Evolutionary conservation across 768 basidiomycete species (phyloP), one percentile per base, ranked within the genome.

Genomic region (Leccinum subtestaceum): DNA sequence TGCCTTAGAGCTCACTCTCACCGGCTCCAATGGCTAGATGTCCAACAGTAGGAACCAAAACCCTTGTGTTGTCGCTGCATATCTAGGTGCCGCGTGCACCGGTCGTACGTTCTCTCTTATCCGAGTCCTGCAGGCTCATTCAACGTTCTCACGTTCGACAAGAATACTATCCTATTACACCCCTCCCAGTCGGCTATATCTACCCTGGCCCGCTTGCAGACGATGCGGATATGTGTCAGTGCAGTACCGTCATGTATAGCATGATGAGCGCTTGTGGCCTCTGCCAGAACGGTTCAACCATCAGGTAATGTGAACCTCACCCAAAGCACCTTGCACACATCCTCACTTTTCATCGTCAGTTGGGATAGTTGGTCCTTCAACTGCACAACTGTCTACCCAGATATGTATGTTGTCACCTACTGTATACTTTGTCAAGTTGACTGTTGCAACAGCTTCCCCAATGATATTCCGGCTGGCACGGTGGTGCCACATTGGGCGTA

Each of bases 401-500:
- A 23, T 69, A 29, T 29, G 29, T 67, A 60, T 29, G 70, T 66
- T 55, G 1, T 13, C 21, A 25, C 52, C 4, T 56, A 8, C 13
- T 21, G 4, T 38, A 2, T 9, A 29, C 19, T 52, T 43, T 12
- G 11, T 21, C 2, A 19, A 23, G 27, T 27, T 62, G 11, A 63
- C n/a, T 10, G 27, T 29, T 47, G 5, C 57, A 21, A 55, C 45
- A 83, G 82, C n/a, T 85, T 75, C 60, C 81, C 83, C 0, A 52
- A 72, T 12, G 65, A 71, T n/a, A 70, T 87, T 51, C 86, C 86
- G 2, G 59, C 65, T 0, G 79, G 78, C 9, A 75, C 81, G 2
- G 71, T 74, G 11, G 76, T 87, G 23, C 86, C 85, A 9, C 78
- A 78, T 12, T 88, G 86, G 86, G 86, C 86, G 11, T 88, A 81